Evolutionary conservation across 495 filamentous ascomycete species (phyloP).

Genomic region (Aspergillus avenaceus): DNA sequence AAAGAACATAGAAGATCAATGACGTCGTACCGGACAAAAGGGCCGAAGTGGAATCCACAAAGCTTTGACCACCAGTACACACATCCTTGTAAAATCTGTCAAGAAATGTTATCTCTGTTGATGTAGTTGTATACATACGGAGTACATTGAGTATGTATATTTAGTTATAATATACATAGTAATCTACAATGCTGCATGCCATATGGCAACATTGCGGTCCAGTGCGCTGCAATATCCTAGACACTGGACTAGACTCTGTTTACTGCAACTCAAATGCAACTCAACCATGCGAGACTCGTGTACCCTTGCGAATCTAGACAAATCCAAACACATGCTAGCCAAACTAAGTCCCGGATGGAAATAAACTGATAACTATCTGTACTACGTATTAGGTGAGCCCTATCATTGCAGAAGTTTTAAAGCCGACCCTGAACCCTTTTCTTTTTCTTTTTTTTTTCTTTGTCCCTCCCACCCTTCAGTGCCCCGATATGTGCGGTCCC

Average conservation of each 20-base stretch:
- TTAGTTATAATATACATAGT: too few relatives aligned
- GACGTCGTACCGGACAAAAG: neutral
- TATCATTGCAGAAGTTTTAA: neutral
- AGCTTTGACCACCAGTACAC: constrained; percentile 2
- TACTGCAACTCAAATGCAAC: neutral
- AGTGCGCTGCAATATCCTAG: neutral
- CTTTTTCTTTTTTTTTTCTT: neutral
- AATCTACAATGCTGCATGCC: too few relatives aligned
- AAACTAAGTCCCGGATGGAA: neutral
- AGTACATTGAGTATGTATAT: too few relatives aligned
- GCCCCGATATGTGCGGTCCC: neutral
- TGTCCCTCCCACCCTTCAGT: neutral
- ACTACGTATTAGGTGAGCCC: neutral
- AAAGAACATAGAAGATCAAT: neutral
- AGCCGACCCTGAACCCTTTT: neutral
- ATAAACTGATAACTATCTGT: neutral
- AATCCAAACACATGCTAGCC: neutral
- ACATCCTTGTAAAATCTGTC: neutral
- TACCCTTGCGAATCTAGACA: neutral
- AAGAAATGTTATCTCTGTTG: neutral
- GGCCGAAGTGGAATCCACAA: neutral
- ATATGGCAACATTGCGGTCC: neutral
- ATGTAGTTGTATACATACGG: too few relatives aligned
- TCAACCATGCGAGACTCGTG: neutral
- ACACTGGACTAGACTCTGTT: neutral